Percentiles rank a stretch among this genome's conserved stretches.
Evolutionary conservation across 441 rosid genomes (phyloP).

Genomic region (Macaranga tanarius): DNA sequence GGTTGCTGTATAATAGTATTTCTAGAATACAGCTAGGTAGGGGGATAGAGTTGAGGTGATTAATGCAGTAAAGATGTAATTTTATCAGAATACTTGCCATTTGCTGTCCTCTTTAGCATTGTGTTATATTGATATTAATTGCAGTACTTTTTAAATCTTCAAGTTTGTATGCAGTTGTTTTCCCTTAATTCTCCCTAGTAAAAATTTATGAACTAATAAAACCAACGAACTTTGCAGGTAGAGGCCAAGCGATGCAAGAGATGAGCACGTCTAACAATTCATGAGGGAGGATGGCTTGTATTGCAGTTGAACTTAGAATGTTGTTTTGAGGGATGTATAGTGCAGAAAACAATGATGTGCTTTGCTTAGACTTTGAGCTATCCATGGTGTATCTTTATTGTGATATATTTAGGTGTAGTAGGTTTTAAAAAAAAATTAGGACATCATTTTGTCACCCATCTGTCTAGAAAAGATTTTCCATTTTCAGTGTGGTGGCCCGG

Average conservation of each 20-base stretch:
- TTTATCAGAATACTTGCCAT: not conserved
- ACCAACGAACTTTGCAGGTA: conserved; percentile 37
- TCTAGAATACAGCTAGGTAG: not conserved
- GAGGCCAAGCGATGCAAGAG: conserved; percentile 55
- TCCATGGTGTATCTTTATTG: conserved; percentile 39
- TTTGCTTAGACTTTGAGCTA: conserved; percentile 34
- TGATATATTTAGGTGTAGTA: conserved; percentile 32
- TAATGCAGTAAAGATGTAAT: not conserved
- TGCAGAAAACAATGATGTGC: conserved; percentile 29
- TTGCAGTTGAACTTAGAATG: conserved; percentile 41
- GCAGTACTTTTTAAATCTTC: not conserved
- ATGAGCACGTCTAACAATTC: conserved; percentile 24
- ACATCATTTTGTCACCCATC: conserved; percentile 16
- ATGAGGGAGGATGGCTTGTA: conserved; percentile 26
- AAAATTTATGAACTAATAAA: conserved; percentile 1
- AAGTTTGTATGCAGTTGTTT: not conserved
- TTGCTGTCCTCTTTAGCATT: not conserved
- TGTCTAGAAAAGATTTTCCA: conserved; percentile 18
- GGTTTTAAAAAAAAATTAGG: conserved; percentile 32
- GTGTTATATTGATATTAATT: too few species aligned
- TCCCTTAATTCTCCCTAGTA: not conserved
- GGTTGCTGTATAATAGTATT: not conserved
- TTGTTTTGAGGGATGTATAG: conserved; percentile 44
- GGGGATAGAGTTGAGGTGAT: not conserved
- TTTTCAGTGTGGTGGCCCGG: conserved; percentile 19